phyloP scores from a whole-genome alignment of 2,329 filamentous ascomycete species.

The Pseudopithomyces maydicus region DNA sequence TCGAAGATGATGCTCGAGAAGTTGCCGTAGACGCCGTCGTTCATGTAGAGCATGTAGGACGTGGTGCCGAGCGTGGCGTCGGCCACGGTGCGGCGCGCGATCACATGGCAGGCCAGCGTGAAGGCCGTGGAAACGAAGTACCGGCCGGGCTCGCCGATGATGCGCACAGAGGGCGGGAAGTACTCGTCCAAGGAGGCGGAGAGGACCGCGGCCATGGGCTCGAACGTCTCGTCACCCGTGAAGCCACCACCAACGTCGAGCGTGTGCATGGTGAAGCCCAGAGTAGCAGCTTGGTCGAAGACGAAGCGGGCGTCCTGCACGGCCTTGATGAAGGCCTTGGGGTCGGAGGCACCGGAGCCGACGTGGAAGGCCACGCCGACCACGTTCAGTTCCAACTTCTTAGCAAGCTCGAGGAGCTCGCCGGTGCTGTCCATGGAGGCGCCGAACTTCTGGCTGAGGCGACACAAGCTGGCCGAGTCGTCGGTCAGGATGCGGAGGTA shows the following conservation, averaged over 20 bases:
- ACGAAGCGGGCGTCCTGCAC: slow-evolving; percentile 87
- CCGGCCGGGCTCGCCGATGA: slow-evolving; percentile 95
- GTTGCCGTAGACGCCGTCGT: slow-evolving; percentile 97
- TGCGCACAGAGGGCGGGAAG: slow-evolving; percentile 80
- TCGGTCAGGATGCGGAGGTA: slow-evolving; percentile 95
- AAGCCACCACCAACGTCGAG: slow-evolving; percentile 96
- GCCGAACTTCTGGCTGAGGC: slow-evolving; percentile 96
- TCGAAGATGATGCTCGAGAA: slow-evolving; percentile 99
- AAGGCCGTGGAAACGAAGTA: slow-evolving; percentile 96
- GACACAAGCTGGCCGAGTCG: slow-evolving; percentile 91
- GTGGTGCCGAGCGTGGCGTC: slow-evolving; percentile 68
- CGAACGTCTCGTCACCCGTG: slow-evolving; percentile 87
- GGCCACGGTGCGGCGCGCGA: slow-evolving; percentile 87
- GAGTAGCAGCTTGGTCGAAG: slow-evolving; percentile 78
- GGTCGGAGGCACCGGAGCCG: slow-evolving; percentile 92
- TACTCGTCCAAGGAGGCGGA: slow-evolving; percentile 81
- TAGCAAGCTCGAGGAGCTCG: slow-evolving; percentile 77
- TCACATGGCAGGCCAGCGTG: slow-evolving; percentile 93
- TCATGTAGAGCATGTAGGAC: slow-evolving; percentile 96
- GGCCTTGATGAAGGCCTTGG: slow-evolving; percentile 87
- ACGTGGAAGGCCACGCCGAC: slow-evolving; percentile 98
- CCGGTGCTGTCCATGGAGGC: slow-evolving; percentile 83
- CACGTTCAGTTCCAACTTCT: slow-evolving; percentile 83
- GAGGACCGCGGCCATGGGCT: slow-evolving; percentile 83
- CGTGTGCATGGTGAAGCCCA: slow-evolving; percentile 82